phyloP scores from a whole-genome alignment of 768 basidiomycete species.

The Strobilomyces echinocephalus region DNA sequence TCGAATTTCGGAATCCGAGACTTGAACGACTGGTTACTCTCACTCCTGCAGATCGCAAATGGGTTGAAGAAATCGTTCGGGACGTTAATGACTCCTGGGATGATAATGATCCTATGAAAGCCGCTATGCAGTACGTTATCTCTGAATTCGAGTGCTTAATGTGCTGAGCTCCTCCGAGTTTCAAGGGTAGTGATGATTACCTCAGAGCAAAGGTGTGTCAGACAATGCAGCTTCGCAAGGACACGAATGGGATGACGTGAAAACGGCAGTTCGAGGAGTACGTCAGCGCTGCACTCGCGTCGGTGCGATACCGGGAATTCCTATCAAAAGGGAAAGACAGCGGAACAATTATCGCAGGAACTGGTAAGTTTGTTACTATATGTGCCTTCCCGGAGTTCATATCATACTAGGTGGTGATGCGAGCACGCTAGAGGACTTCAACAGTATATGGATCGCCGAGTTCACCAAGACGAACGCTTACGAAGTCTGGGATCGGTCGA shows the following conservation, averaged over 20 bases:
- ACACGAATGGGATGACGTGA: neutral
- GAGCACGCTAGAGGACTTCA: slow-evolving; percentile 74
- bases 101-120: slow-evolving; percentile 53
- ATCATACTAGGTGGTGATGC: slow-evolving; percentile 44
- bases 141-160: neutral
- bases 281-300: slow-evolving; percentile 78
- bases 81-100: slow-evolving; percentile 84
- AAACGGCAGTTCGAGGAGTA: slow-evolving; percentile 79
- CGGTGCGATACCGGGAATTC: slow-evolving; percentile 89
- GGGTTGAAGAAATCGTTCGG: slow-evolving; percentile 93
- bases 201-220: slow-evolving; percentile 69
- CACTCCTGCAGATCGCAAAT: slow-evolving; percentile 91
- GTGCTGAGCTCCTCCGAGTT: slow-evolving; percentile 43
- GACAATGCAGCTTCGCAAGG: neutral
- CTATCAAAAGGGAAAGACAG: slow-evolving; percentile 58
- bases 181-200: slow-evolving; percentile 96
- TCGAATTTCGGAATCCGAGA: slow-evolving; percentile 83
- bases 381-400: slow-evolving; percentile 18
- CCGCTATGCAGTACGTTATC: slow-evolving; percentile 58
- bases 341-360: slow-evolving; percentile 65
- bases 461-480: slow-evolving; percentile 87
- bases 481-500: slow-evolving; percentile 84
- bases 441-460: slow-evolving; percentile 79
- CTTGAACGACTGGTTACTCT: slow-evolving; percentile 74
- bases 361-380: slow-evolving; percentile 31